These are phyloP conservation scores for Jaltomata sinuosa DNA, from an alignment of 257 asterid genomes.

Conservation along the genomic window DNA sequence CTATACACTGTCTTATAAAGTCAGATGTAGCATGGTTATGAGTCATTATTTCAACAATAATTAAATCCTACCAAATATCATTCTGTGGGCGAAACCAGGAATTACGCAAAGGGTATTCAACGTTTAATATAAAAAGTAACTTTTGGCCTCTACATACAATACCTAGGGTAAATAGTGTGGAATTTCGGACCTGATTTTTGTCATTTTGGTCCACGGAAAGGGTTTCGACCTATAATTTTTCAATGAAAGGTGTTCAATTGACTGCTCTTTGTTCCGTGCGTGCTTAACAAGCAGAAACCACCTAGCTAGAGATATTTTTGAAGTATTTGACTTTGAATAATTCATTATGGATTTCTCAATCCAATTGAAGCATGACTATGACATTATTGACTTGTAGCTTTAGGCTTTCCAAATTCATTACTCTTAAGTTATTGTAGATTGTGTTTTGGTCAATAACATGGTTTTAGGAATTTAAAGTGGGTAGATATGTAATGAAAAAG, in stretches of 20 bases:
- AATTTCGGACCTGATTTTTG: background rate
- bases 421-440: background rate
- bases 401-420: background rate
- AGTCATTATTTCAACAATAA: background rate
- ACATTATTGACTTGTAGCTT: background rate
- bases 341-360: background rate
- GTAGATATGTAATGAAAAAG: background rate
- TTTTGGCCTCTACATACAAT: background rate
- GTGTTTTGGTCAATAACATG: background rate
- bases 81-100: background rate
- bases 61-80: background rate
- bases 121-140: background rate
- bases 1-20: background rate
- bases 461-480: background rate
- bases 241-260: background rate
- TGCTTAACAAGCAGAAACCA: background rate
- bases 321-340: background rate
- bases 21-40: background rate
- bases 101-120: background rate
- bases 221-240: background rate
- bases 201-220: background rate
- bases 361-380: background rate
- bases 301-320: background rate
- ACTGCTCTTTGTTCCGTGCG: background rate
- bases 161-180: background rate